Evolutionary conservation across 106 monocot species (phyloP).

Genomic region (Triglochin maritima): DNA sequence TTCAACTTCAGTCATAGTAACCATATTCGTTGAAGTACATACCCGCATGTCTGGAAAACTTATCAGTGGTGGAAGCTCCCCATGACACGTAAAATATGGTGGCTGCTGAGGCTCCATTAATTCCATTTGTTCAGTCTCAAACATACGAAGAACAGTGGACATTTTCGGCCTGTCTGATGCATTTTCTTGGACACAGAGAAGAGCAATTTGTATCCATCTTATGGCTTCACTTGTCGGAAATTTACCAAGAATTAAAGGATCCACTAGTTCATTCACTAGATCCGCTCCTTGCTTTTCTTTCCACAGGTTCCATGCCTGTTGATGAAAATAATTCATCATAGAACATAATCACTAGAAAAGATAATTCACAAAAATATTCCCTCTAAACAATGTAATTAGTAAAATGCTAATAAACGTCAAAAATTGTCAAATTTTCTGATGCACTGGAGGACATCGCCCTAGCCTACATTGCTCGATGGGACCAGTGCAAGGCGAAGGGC

Average conservation of each 20-base stretch:
- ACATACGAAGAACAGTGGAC: conserved; percentile 33
- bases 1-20: no score
- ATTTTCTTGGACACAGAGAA: conserved; percentile 52
- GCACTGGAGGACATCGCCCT: no score
- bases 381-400: no score
- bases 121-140: conserved; percentile 24
- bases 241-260: conserved; percentile 16
- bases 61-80: no score
- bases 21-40: no score
- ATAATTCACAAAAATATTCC: no score
- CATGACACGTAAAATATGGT: conserved; percentile 6
- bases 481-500: no score
- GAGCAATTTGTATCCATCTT: conserved; percentile 38
- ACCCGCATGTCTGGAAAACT: no score
- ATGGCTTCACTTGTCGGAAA: conserved; percentile 18
- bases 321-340: background rate
- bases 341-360: no score
- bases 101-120: conserved; percentile 22
- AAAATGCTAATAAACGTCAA: no score
- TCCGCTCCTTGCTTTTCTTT: conserved; percentile 16
- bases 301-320: conserved; percentile 40
- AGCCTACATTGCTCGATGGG: no score
- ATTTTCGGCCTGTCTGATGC: conserved; percentile 45
- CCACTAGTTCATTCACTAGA: conserved; percentile 40
- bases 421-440: no score